Evolutionary conservation across 441 rosid species (phyloP).

Genomic region (Sinapis alba): DNA sequence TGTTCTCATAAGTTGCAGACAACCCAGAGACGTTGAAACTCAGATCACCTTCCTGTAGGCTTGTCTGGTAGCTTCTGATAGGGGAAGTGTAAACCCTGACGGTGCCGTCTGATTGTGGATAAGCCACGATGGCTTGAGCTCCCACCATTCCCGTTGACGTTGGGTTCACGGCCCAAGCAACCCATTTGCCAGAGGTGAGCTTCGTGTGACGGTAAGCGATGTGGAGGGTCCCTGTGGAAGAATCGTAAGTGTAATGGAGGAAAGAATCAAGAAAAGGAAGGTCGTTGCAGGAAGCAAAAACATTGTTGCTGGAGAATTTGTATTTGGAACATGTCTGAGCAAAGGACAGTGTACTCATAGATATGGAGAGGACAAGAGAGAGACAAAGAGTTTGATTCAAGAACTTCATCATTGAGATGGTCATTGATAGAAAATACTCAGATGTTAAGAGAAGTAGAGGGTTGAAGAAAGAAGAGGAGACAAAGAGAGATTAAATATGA

Average conservation of each 20-base stretch:
- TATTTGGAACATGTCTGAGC: slow-evolving; percentile 30
- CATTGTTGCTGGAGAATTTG: slow-evolving; percentile 30
- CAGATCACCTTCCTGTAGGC: slow-evolving; percentile 50
- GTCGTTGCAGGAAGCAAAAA: slow-evolving; percentile 24
- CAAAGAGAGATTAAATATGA: slow-evolving; percentile 28
- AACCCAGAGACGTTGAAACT: slow-evolving; percentile 63
- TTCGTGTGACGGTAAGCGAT: slow-evolving; percentile 71
- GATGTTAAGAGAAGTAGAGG: slow-evolving; percentile 23
- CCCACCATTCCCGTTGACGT: slow-evolving; percentile 66
- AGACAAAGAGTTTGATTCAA: slow-evolving; percentile 6
- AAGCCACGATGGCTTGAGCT: slow-evolving; percentile 76
- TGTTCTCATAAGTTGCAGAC: slow-evolving; percentile 51
- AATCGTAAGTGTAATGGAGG: slow-evolving; percentile 35
- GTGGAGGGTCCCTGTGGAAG: slow-evolving; percentile 53
- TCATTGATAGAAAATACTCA: background rate
- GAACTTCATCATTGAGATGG: slow-evolving; percentile 18
- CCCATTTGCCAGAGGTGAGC: slow-evolving; percentile 55
- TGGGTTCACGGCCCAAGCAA: slow-evolving; percentile 85
- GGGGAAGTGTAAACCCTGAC: slow-evolving; percentile 67
- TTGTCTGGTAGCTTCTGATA: slow-evolving; percentile 48
- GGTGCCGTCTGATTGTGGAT: slow-evolving; percentile 53
- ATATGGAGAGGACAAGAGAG: slow-evolving; percentile 24
- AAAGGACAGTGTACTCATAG: slow-evolving; percentile 18
- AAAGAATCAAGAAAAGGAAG: slow-evolving; percentile 32
- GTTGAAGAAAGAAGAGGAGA: slow-evolving; percentile 13